phyloP scores from a whole-genome alignment of 73 alveolate genomes.

The Stentor coeruleus region DNA sequence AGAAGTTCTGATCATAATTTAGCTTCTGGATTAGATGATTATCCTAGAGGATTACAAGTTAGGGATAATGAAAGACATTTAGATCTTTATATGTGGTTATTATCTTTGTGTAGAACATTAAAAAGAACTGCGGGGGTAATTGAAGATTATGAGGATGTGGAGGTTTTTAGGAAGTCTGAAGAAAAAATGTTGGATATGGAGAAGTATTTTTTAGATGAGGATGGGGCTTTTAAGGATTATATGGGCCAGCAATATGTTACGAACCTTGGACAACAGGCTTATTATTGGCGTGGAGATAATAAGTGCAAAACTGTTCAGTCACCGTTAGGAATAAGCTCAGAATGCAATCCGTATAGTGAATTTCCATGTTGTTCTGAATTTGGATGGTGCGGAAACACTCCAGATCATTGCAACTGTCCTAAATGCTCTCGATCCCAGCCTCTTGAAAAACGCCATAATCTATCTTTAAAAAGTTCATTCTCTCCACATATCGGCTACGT shows the following conservation, averaged over 20 bases:
- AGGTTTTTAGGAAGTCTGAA: slow-evolving; percentile 19
- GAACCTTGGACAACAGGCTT: not conserved
- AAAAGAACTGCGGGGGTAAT: slow-evolving; percentile 36
- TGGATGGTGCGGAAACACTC: slow-evolving; percentile 84
- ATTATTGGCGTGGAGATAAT: slow-evolving; percentile 81
- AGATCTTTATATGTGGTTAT: slow-evolving; percentile 85
- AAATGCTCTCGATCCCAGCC: slow-evolving; percentile 52
- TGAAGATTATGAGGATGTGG: not conserved
- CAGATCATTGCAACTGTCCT: slow-evolving; percentile 64
- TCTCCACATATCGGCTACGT: slow-evolving; percentile 94
- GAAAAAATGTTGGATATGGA: not conserved
- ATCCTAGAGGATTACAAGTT: slow-evolving; percentile 79
- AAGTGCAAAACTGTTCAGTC: slow-evolving; percentile 70
- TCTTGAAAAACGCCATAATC: slow-evolving; percentile 57
- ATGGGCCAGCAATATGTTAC: not conserved
- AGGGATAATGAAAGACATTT: slow-evolving; percentile 77
- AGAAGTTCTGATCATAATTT: slow-evolving; percentile 66
- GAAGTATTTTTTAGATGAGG: not conserved
- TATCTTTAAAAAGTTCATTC: slow-evolving; percentile 45
- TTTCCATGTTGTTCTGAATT: slow-evolving; percentile 74
- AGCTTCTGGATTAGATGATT: slow-evolving; percentile 92
- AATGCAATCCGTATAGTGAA: slow-evolving; percentile 82
- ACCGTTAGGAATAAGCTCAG: slow-evolving; percentile 67
- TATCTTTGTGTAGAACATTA: slow-evolving; percentile 48
- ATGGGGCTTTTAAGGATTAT: not conserved